Percentiles rank a stretch among this genome's conserved stretches.
phyloP scores from a whole-genome alignment of 164 flowering plant species.

The Cinnamomum micranthum region DNA sequence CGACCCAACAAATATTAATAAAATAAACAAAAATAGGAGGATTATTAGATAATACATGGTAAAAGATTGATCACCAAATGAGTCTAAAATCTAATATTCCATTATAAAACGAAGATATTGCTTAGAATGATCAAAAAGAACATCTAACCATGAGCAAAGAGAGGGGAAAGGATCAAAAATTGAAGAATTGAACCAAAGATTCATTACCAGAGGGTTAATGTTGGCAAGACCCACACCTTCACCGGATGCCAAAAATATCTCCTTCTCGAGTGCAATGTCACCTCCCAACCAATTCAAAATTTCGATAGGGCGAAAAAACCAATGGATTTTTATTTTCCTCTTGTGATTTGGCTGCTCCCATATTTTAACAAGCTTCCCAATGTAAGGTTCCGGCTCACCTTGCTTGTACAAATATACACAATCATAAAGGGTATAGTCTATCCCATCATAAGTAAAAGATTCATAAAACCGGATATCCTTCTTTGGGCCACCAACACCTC shows the following conservation, averaged over 20 bases:
- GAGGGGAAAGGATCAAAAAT: background rate
- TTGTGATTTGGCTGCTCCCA: constrained; percentile 44
- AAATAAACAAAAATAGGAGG: background rate
- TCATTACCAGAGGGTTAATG: constrained; percentile 71
- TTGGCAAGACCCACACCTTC: constrained; percentile 64
- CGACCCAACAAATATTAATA: background rate
- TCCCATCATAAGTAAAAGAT: constrained; percentile 77
- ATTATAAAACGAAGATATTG: background rate
- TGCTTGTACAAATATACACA: constrained; percentile 54
- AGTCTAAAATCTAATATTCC: background rate
- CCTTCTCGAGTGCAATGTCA: constrained; percentile 38
- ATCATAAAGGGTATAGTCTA: constrained; percentile 60
- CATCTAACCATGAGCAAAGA: background rate
- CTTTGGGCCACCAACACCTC: constrained; percentile 53
- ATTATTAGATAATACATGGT: background rate
- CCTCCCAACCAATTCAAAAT: constrained; percentile 37
- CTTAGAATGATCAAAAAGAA: too few relatives aligned
- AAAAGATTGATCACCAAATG: background rate
- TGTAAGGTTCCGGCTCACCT: constrained; percentile 52
- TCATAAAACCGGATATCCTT: constrained; percentile 64
- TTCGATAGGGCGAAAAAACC: constrained; percentile 79
- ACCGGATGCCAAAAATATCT: constrained; percentile 78
- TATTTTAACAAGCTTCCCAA: constrained; percentile 75
- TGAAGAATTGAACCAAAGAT: constrained; percentile 1
- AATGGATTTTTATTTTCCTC: constrained; percentile 61